Percentiles rank a stretch among this genome's conserved stretches.
Conservation (phyloP, 495 filamentous ascomycete species). For the Podospora didyma region DNA sequence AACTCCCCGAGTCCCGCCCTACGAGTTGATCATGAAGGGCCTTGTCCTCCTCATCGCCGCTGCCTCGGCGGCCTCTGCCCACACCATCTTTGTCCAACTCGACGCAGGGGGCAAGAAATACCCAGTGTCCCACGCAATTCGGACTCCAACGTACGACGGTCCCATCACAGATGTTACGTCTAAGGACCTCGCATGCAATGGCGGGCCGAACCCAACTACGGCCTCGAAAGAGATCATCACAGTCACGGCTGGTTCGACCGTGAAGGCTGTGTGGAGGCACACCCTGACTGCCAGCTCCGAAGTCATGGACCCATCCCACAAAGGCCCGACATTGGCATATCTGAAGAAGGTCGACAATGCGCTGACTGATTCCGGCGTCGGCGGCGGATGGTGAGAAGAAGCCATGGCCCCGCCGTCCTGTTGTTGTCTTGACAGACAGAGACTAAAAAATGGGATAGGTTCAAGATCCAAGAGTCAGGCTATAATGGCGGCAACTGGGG, state of each 20-base stretch:
- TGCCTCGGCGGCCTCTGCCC: conserved; percentile 39
- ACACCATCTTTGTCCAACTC: conserved; percentile 56
- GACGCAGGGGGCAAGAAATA: conserved; percentile 34
- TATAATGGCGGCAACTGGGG: conserved; percentile 36
- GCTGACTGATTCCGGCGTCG: conserved; percentile 37
- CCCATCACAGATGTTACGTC: conserved; percentile 52
- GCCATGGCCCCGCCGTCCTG: neutral
- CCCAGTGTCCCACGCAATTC: conserved; percentile 31
- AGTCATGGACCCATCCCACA: conserved; percentile 48
- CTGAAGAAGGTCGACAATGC: conserved; percentile 49
- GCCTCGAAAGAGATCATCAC: conserved; percentile 42
- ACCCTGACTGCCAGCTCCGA: conserved; percentile 43
- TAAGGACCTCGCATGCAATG: conserved; percentile 51
- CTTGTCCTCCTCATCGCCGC: conserved; percentile 25
- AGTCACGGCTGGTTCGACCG: conserved; percentile 45
- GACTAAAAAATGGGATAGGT: conserved; percentile 4
- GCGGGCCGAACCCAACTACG: conserved; percentile 50
- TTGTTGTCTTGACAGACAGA: neutral
- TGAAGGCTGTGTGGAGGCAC: conserved; percentile 48
- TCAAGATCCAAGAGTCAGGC: conserved; percentile 30
- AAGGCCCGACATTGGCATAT: conserved; percentile 48
- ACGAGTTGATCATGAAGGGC: conserved; percentile 18
- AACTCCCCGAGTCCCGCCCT: neutral
- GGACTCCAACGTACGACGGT: conserved; percentile 39
- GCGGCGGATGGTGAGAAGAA: conserved; percentile 35